Conservation (phyloP, 1,139 yeast genomes). For the Sugiyamaella japonica region DNA sequence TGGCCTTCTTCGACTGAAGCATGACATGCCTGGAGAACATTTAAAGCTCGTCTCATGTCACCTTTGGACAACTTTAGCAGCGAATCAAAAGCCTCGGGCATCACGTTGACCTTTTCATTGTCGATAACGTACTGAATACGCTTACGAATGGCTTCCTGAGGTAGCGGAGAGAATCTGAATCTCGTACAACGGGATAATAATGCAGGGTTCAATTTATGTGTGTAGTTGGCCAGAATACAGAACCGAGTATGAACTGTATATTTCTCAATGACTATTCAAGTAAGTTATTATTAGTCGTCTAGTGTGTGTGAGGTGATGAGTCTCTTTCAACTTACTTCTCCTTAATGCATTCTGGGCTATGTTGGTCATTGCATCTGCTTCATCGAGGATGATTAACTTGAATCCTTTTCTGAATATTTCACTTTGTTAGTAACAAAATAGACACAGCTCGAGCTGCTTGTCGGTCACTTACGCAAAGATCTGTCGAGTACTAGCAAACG, state of each 20-base stretch:
- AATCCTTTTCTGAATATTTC: constrained; percentile 41
- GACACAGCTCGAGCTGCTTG: not conserved
- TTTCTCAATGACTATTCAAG: constrained; percentile 65
- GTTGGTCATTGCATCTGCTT: constrained; percentile 98
- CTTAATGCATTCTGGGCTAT: constrained; percentile 96
- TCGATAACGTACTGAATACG: constrained; percentile 69
- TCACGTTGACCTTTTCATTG: constrained; percentile 61
- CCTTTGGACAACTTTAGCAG: constrained; percentile 75
- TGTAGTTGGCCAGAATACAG: constrained; percentile 93
- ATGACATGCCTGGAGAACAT: constrained; percentile 91
- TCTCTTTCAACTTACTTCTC: constrained; percentile 59
- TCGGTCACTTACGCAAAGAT: constrained; percentile 51
- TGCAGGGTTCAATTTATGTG: constrained; percentile 95
- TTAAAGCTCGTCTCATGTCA: constrained; percentile 94
- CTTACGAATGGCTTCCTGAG: constrained; percentile 62
- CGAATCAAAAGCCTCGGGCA: constrained; percentile 61
- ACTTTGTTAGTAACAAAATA: not conserved
- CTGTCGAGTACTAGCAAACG: constrained; percentile 89
- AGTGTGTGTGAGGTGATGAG: no score
- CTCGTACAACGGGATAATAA: constrained; percentile 91
- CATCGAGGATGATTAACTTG: constrained; percentile 89
- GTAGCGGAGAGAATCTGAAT: constrained; percentile 85
- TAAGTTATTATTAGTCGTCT: not conserved
- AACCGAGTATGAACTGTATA: constrained; percentile 94
- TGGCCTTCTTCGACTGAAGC: constrained; percentile 44